Base-by-base conservation (phyloP, 352 stramenopile genomes). In the Phytopythium kandeliae region DNA sequence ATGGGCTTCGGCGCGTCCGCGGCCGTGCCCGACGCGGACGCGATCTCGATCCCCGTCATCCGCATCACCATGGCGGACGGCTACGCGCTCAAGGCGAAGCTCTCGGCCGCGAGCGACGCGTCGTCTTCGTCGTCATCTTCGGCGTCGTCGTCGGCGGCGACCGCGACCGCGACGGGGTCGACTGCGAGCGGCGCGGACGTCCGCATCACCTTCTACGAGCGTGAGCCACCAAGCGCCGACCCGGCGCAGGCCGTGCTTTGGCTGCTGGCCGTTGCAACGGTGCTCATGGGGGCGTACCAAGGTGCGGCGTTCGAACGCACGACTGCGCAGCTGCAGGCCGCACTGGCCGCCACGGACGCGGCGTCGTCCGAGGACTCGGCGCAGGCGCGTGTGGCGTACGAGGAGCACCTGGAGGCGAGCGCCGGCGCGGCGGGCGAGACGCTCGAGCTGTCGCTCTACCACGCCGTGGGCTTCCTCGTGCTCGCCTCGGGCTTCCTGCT, bases 401-500 rank as follows among this genome's bases (percentile, higher is more conserved):
- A 81, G 22, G 69, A 85, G 40, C 72, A 85, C 24, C 45, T 62
- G 9, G 67, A 89, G n/a, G 68, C 79, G 31, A 43, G 35, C 16
- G 50, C 58, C 9, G 40, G 40, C 8, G 58, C 57, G 7, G 56
- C 86, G 12, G 79, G 87, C 46, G 86, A 95, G 44, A 81, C 72
- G 30, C 51, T 98, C 17, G 94, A 97, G 52, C 65, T 98, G 9
- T 90, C 68, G 38, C 74, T 89, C 12, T 78, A 71, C 36, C 92
- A 98, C 71, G 92, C 92, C 1, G 21, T 96, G 19, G 75, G 62
- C 41, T 98, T 98, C 49, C 69, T 98, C 55, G 55, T 97, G 28
- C 75, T 98, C 63, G 86, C 84, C 33, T 97, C 86, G 6, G 79
- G 62, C 4, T 92, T 95, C 59, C 69, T 98, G 11, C 58, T 97